Conservation (phyloP, 177 flowering plant species). For the Vitis hybrid region DNA sequence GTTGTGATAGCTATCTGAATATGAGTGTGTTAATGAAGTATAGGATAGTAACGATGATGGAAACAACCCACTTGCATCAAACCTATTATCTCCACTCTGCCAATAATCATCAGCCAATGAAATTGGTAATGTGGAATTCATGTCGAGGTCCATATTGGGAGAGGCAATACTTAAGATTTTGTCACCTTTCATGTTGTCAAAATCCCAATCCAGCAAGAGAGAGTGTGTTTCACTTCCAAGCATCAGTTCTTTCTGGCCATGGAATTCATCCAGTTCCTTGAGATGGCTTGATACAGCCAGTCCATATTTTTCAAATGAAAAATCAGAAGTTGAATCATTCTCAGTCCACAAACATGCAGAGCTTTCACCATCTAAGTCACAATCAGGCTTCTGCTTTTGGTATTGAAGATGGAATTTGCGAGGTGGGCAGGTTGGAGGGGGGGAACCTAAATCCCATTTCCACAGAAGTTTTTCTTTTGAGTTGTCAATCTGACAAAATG, state of each 20-base stretch:
- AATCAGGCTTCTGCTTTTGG: constrained; percentile 10
- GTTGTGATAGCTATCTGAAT: constrained; percentile 14
- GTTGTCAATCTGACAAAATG: constrained; percentile 12
- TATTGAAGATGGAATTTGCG: constrained; percentile 4
- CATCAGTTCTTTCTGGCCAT: constrained; percentile 9
- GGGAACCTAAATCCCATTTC: constrained; percentile 13
- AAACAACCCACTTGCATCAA: constrained; percentile 15
- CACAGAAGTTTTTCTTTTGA: constrained; percentile 11
- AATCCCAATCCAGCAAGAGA: constrained; percentile 32
- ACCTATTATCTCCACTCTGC: neutral
- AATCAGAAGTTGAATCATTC: constrained; percentile 13
- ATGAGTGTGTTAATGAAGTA: constrained; percentile 11
- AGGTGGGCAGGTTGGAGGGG: constrained; percentile 11
- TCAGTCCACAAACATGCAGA: constrained; percentile 5
- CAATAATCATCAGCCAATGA: constrained; percentile 10
- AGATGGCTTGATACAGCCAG: constrained; percentile 9
- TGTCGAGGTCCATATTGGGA: constrained; percentile 10
- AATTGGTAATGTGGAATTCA: constrained; percentile 8
- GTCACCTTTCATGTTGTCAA: constrained; percentile 14
- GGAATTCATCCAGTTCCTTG: constrained; percentile 17
- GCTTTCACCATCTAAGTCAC: constrained; percentile 11
- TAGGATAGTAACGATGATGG: constrained; percentile 15
- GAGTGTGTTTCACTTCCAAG: constrained; percentile 13
- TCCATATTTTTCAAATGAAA: constrained; percentile 10
- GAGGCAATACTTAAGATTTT: constrained; percentile 10